phyloP scores from a whole-genome alignment of 768 basidiomycete genomes.

The Neoboletus brunneissimus region DNA sequence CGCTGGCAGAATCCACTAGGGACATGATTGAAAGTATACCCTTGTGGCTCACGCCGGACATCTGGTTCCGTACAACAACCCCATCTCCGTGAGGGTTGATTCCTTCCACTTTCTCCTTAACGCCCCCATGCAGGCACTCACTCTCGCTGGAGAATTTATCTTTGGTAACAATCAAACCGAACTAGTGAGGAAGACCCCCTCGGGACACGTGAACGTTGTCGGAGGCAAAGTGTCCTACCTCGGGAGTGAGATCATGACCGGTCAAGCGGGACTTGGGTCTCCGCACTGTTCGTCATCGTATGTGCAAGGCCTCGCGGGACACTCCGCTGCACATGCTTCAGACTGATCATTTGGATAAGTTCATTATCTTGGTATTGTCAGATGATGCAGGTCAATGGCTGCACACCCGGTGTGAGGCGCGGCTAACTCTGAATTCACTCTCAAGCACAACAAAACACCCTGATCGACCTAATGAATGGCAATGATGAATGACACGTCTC shows the following conservation, averaged over 20 bases:
- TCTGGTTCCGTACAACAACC: slow-evolving; percentile 34
- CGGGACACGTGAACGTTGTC: slow-evolving; percentile 31
- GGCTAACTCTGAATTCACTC: too few species aligned
- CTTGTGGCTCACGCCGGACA: slow-evolving; percentile 40
- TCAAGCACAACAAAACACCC: too few species aligned
- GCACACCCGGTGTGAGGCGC: too few species aligned
- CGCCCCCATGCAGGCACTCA: slow-evolving; percentile 44
- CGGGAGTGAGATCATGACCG: slow-evolving; percentile 47
- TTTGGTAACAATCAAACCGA: slow-evolving; percentile 63
- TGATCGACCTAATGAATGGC: too few species aligned
- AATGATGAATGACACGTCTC: too few species aligned
- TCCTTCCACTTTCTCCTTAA: slow-evolving; percentile 1
- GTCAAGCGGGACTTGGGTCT: too few species aligned
- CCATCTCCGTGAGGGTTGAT: slow-evolving; percentile 41
- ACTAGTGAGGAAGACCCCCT: slow-evolving; percentile 39
- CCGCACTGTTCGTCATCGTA: too few species aligned
- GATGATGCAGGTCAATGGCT: too few species aligned
- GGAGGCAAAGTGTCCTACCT: slow-evolving; percentile 51
- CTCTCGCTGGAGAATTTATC: slow-evolving; percentile 62
- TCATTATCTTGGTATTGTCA: too few species aligned
- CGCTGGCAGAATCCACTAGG: slow-evolving; percentile 70
- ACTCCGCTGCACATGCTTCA: too few species aligned
- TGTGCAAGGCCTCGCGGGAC: too few species aligned
- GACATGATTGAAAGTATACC: slow-evolving; percentile 56
- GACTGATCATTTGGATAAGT: too few species aligned